Evolutionary conservation across 345 rosid species (phyloP).

Genomic region (Turritis glabra): DNA sequence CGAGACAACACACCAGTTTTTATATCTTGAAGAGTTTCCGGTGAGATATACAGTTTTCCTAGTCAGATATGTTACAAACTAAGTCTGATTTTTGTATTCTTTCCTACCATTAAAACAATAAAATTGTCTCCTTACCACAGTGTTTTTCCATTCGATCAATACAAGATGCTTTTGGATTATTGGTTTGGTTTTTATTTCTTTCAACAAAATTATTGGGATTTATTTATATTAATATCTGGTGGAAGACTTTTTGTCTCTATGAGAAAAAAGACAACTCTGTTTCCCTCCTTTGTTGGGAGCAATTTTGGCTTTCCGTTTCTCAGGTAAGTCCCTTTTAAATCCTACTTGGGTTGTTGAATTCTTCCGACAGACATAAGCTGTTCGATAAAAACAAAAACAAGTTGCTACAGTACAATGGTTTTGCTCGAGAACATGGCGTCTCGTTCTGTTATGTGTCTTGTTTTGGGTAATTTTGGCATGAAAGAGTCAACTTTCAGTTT

Average conservation of each 20-base stretch:
- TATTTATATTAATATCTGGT: neutral
- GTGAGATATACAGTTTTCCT: neutral
- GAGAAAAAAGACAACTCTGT: neutral
- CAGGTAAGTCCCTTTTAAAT: too few species aligned
- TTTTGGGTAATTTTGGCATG: neutral
- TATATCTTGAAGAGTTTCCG: neutral
- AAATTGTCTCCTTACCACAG: neutral
- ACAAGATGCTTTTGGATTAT: neutral
- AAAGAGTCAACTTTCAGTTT: neutral
- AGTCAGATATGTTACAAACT: neutral
- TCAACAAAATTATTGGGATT: neutral
- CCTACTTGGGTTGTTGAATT: too few species aligned
- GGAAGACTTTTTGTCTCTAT: neutral
- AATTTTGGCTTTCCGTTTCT: neutral
- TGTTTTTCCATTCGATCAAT: neutral
- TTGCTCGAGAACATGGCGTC: neutral
- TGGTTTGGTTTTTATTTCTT: neutral
- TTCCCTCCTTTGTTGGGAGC: too few species aligned
- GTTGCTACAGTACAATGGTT: neutral
- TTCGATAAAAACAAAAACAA: neutral
- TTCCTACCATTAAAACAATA: neutral
- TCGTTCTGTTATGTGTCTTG: neutral
- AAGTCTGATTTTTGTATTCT: neutral
- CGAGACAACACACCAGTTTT: neutral
- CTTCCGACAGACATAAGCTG: too few species aligned